Percentiles rank a stretch among this genome's conserved stretches.
Conservation (phyloP, 495 filamentous ascomycete genomes). For the Niebla homalea region DNA sequence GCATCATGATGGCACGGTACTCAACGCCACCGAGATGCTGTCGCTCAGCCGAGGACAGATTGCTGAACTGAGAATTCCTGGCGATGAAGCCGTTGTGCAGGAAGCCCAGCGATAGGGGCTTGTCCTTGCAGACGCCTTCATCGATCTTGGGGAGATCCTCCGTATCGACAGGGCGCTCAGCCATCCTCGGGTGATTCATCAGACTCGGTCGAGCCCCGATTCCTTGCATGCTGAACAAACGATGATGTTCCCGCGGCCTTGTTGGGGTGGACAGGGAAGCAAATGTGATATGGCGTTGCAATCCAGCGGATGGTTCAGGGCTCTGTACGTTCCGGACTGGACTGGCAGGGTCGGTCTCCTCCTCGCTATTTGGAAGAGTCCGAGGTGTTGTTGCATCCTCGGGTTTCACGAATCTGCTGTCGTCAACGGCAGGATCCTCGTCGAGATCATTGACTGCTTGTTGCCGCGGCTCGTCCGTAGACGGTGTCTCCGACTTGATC, state of each 20-base stretch:
- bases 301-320: slow-evolving; percentile 17
- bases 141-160: slow-evolving; percentile 1
- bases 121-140: neutral
- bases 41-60: slow-evolving; percentile 52
- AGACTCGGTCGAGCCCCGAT: slow-evolving; percentile 38
- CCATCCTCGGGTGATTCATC: slow-evolving; percentile 24
- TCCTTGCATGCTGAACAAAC: slow-evolving; percentile 38
- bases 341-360: no score
- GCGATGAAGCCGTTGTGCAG: slow-evolving; percentile 37
- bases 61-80: slow-evolving; percentile 63
- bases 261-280: slow-evolving; percentile 16
- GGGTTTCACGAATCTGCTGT: neutral
- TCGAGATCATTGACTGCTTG: neutral
- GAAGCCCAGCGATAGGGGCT: slow-evolving; percentile 14
- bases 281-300: slow-evolving; percentile 17
- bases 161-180: slow-evolving; percentile 2
- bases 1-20: slow-evolving; percentile 61
- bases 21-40: slow-evolving; percentile 66
- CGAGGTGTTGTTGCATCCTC: no score
- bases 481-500: neutral
- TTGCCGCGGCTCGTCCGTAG: neutral
- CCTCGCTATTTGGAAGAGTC: no score
- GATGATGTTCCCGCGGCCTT: slow-evolving; percentile 22
- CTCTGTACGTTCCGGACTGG: slow-evolving; percentile 9
- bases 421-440: neutral